Evolutionary conservation across 768 basidiomycete genomes (phyloP), one percentile per base, ranked within the genome.

Genomic region (Pleurotus djamor): DNA sequence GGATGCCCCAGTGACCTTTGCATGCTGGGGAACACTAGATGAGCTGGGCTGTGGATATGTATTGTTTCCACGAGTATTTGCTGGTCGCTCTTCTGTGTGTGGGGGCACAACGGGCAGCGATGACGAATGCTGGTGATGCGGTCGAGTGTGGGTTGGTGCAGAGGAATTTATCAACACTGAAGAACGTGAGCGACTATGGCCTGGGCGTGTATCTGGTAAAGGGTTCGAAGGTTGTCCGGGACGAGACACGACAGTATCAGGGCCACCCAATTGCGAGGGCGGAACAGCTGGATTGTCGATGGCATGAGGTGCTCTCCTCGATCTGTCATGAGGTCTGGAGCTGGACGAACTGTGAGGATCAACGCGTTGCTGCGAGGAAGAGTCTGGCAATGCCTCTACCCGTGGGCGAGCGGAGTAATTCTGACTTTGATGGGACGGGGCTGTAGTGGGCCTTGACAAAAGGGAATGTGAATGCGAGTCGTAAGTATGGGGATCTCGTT

Each of bases 51-150:
- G 47, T 13, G n/a, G 33, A 41, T 45, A 48, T 14, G 61, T 36
- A 12, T 41, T 43, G 41, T 36, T 52, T 8, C 32, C 34, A 32
- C 51, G 51, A 33, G 35, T 12, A 10, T 28, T 41, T 56, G 33
- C 21, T 14, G 45, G 58, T 14, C 14, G 33, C 10, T 59, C 48
- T 16, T 44, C 41, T 28, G 34, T 41, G 65, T 63, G 50, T 58
- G 56, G 28, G 4, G 69, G 45, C 45, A 66, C 48, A 10, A 59
- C 60, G 38, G 76, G 79, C 48, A 76, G 57, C 28, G 78, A 78
- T 65, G 65, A 69, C 60, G 72, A 66, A 60, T 74, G 76, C 33
- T 74, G 62, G 58, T 79, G 79, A 48, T 64, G 68, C 60, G 49
- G 56, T 16, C 52, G 57, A 34, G 52, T 16, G 14, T 36, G 38